Evolutionary conservation across 352 stramenopile genomes (phyloP).

Genomic region (Pythium dissotocum): DNA sequence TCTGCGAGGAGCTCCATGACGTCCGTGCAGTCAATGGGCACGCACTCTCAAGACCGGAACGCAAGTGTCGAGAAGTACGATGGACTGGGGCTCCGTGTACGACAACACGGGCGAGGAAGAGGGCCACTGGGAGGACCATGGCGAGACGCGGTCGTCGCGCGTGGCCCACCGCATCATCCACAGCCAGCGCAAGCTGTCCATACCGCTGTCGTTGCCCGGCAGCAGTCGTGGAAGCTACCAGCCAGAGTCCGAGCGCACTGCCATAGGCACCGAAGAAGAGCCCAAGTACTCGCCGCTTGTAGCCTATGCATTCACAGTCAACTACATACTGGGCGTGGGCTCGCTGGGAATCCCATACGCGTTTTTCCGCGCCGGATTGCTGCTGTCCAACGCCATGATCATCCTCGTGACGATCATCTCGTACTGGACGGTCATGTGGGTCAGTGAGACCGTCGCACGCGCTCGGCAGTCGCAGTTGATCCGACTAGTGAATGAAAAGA

Average conservation of each 20-base stretch:
- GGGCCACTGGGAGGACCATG: constrained; percentile 63
- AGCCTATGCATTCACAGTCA: constrained; percentile 90
- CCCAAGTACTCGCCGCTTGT: constrained; percentile 68
- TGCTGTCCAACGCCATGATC: constrained; percentile 79
- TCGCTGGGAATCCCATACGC: constrained; percentile 89
- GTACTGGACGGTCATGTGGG: constrained; percentile 91
- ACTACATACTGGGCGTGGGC: constrained; percentile 92
- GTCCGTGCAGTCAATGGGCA: background rate
- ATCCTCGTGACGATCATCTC: constrained; percentile 76
- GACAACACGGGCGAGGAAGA: constrained; percentile 70
- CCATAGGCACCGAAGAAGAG: background rate
- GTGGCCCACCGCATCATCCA: constrained; percentile 71
- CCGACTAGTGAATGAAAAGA: constrained; percentile 39
- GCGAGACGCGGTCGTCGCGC: constrained; percentile 71
- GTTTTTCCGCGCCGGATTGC: constrained; percentile 76
- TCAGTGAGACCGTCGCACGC: constrained; percentile 73
- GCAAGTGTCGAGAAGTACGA: constrained; percentile 16
- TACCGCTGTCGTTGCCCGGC: constrained; percentile 40
- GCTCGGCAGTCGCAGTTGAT: constrained; percentile 49
- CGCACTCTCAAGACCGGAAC: background rate
- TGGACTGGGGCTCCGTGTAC: constrained; percentile 81
- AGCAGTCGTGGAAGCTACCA: constrained; percentile 3
- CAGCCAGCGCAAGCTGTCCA: constrained; percentile 54
- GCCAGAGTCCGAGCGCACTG: constrained; percentile 2
- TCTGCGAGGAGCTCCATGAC: background rate